Evolutionary conservation across 257 asterid species (phyloP).

Genomic region (Capsicum baccatum): DNA sequence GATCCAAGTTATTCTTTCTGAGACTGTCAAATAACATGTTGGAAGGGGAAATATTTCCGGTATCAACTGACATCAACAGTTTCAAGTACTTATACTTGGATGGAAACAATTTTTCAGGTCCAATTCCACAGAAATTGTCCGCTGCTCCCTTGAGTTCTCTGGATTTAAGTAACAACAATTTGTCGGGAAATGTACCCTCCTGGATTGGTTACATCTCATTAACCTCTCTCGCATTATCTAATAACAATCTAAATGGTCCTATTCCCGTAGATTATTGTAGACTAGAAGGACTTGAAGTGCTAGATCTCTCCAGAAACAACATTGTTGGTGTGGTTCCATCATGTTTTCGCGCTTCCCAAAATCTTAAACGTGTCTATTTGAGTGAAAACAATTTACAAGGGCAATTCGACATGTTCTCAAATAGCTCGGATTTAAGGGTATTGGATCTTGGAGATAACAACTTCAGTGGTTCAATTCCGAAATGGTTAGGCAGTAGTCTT

Average conservation of each 20-base stretch:
- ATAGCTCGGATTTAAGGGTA: neutral
- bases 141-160: neutral
- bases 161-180: constrained; percentile 24
- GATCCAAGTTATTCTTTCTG: neutral
- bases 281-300: neutral
- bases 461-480: neutral
- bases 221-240: neutral
- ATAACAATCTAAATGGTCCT: neutral
- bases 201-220: constrained; percentile 15
- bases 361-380: constrained; percentile 5
- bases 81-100: constrained; percentile 29
- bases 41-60: constrained; percentile 22
- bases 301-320: constrained; percentile 26
- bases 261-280: neutral
- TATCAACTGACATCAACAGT: neutral
- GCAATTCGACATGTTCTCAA: neutral
- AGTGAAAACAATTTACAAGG: constrained; percentile 7
- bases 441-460: constrained; percentile 25
- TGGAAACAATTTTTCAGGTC: constrained; percentile 30
- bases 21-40: constrained; percentile 27
- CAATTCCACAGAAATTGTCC: constrained; percentile 22
- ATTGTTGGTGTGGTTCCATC: constrained; percentile 6
- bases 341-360: neutral
- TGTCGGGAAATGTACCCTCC: neutral
- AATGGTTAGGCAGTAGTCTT: constrained; percentile 4